Evolutionary conservation across 2,329 filamentous ascomycete genomes (phyloP).

Genomic region (Magnaporthiopsis incrustans): DNA sequence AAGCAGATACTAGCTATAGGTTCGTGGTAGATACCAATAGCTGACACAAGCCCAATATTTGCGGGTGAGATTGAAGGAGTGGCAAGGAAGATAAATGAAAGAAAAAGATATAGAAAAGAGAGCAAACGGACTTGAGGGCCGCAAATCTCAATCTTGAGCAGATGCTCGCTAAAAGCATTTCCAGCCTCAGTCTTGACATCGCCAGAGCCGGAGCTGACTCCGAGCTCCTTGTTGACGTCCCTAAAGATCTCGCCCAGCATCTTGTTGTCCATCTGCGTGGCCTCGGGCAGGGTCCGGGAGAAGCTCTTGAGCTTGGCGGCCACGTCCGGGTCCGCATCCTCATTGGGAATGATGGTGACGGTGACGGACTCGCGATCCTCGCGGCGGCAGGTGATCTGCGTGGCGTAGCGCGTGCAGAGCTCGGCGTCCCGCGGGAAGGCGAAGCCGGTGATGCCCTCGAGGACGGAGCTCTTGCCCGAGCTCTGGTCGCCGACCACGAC

Average conservation of each 20-base stretch:
- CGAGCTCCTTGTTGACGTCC: constrained; percentile 22
- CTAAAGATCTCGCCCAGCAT: constrained; percentile 22
- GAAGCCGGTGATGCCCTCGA: constrained; percentile 55
- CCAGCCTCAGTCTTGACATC: neutral
- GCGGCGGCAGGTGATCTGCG: constrained; percentile 36
- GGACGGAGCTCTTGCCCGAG: constrained; percentile 76
- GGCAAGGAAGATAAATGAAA: neutral
- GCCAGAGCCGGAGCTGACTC: neutral
- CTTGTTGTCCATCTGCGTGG: constrained; percentile 7
- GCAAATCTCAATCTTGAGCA: constrained; percentile 34
- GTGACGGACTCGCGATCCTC: constrained; percentile 24
- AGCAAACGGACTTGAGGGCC: constrained; percentile 28
- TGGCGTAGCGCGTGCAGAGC: constrained; percentile 41
- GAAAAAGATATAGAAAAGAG: no score
- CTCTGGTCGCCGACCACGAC: constrained; percentile 80
- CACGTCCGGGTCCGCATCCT: constrained; percentile 10
- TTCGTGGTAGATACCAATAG: no score
- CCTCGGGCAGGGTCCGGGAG: constrained; percentile 8
- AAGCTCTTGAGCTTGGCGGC: constrained; percentile 9
- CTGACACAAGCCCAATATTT: neutral
- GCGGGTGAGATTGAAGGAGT: no score
- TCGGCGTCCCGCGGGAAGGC: constrained; percentile 35
- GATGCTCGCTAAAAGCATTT: constrained; percentile 36
- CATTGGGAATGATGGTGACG: constrained; percentile 33
- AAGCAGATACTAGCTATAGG: no score